A percentile compares a stretch with the other conserved stretches of the same genome.
Conservation (phyloP, 2,329 filamentous ascomycete species). For the Myriangium duriaei region DNA sequence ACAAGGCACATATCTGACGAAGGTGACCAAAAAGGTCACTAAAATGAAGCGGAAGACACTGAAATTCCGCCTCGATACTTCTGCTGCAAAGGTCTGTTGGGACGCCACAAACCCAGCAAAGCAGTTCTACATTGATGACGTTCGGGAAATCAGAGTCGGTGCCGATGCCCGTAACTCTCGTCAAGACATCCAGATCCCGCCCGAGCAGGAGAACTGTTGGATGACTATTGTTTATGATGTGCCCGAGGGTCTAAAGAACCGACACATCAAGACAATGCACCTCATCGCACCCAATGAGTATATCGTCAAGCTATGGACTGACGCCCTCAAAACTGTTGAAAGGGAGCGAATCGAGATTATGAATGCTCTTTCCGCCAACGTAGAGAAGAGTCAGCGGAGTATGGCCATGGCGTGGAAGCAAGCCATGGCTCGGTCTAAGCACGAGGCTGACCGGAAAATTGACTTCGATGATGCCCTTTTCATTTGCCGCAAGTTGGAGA, state of each 20-base stretch:
- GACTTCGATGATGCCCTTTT: conserved; percentile 68
- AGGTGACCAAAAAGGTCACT: conserved; percentile 84
- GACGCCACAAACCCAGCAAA: conserved; percentile 67
- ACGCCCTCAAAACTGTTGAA: conserved; percentile 70
- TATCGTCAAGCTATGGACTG: conserved; percentile 67
- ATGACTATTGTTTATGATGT: conserved; percentile 83
- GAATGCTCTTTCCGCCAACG: conserved; percentile 66
- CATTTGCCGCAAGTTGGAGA: conserved; percentile 80
- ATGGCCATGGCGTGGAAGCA: conserved; percentile 59
- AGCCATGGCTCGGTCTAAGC: conserved; percentile 61
- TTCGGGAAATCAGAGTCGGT: conserved; percentile 77
- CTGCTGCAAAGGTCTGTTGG: conserved; percentile 80
- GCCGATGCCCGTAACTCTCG: conserved; percentile 80
- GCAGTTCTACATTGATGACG: conserved; percentile 86
- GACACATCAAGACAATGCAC: conserved; percentile 65
- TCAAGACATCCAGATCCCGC: conserved; percentile 62
- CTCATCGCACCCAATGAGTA: conserved; percentile 65
- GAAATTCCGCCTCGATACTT: conserved; percentile 65
- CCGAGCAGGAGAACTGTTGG: conserved; percentile 58
- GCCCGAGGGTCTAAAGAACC: conserved; percentile 62
- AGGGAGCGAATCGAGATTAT: conserved; percentile 82
- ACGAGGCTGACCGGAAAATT: conserved; percentile 53
- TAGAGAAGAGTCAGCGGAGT: conserved; percentile 64
- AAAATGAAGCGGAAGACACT: conserved; percentile 67
- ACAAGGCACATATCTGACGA: conserved; percentile 64